phyloP scores from a whole-genome alignment of 306 rosid species.

The Pachyrhizus erosus region DNA sequence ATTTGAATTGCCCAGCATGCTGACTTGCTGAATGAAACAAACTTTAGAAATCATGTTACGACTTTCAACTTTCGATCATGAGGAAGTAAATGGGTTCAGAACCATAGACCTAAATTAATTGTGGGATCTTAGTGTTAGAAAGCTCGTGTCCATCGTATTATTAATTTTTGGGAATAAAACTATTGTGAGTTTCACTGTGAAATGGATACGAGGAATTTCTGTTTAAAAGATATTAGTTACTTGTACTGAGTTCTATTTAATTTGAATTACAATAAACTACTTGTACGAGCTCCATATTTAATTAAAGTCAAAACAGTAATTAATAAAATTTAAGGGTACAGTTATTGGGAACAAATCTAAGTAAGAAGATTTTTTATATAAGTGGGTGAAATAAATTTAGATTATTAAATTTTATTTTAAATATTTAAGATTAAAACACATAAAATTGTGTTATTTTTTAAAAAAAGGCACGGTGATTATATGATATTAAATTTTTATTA shows the following conservation, averaged over 20 bases:
- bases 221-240: neutral
- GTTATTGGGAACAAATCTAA: no score
- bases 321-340: no score
- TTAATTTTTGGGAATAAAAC: neutral
- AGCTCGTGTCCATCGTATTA: neutral
- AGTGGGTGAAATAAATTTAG: no score
- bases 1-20: neutral
- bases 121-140: neutral
- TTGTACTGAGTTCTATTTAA: neutral
- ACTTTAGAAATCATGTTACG: neutral
- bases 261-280: neutral
- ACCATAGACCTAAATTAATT: neutral
- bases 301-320: neutral
- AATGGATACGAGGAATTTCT: neutral
- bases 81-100: neutral
- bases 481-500: no score
- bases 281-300: neutral
- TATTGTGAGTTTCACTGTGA: neutral
- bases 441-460: no score
- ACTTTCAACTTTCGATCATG: constrained; percentile 1
- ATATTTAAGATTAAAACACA: no score
- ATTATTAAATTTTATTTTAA: no score
- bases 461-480: no score
- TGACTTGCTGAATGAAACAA: neutral
- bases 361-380: no score